Base-by-base conservation (phyloP, 2,329 filamentous ascomycete species). In the Didymella exigua region DNA sequence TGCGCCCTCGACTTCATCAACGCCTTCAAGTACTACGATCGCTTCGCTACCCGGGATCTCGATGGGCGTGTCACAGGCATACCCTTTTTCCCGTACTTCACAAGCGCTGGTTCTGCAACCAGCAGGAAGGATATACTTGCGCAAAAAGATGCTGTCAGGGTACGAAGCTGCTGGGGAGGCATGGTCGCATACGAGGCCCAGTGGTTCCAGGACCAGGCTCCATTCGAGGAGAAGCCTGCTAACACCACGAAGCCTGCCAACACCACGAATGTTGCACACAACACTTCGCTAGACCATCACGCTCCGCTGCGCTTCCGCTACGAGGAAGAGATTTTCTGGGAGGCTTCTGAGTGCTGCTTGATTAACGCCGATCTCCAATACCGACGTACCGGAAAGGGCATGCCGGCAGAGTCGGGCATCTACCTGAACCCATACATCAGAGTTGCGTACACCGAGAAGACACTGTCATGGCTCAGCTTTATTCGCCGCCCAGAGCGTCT, bases 371-470 rank as follows among this genome's bases (percentile, higher is more conserved):
- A 80, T 54, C 69, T 81, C 29, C 71, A 68, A 44, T 68, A 70
- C 45, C 70, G 59, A 19, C 67, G 63, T 33, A 76, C 75, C n/a
- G 75, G 68, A 11, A 68, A 66, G 48, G 72, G 69, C 36, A 75
- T 71, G 24, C 74, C 71, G 1, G 62, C 69, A 9, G 79, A 84
- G 33, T 81, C 82, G 0, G 86, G 84, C 2, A 86, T 90, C 46
- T 91, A 85, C 67, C 84, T 91, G 79, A 92, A 92, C 67, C 89
- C 89, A 0, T 91, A 84, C 66, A 83, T 92, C 37, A 84, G 89
- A 16, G 87, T 90, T 4, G 86, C 89, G 1, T 91, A 92, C 69
- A 81, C 84, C 41, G 74, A 78, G 26, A 68, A 69, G 4, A 84
- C 85, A 0, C 78, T 89, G 8, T 75, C 76, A 1, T 87, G 84